A percentile compares a stretch with the other conserved stretches of the same genome.
phyloP scores from a whole-genome alignment of 1,139 yeast genomes.

The Eremothecium gossypii region DNA sequence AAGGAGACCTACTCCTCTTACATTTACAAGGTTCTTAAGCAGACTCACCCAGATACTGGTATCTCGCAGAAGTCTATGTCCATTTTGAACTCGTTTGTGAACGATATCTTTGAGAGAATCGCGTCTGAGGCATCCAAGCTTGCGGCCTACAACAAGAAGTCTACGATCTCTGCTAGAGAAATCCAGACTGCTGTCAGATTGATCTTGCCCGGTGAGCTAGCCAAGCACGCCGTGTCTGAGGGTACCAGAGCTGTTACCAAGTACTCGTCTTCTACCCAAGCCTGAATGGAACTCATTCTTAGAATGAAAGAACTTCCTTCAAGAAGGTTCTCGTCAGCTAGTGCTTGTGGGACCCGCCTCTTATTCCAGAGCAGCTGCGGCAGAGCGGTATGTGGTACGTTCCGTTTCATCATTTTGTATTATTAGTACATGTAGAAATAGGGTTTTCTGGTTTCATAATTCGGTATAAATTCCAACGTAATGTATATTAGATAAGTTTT shows the following conservation, averaged over 20 bases:
- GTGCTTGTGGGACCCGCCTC: too few species aligned
- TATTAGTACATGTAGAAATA: background rate
- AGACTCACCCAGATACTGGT: conserved; percentile 99
- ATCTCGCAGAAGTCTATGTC: conserved; percentile 99
- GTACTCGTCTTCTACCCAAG: conserved; percentile 60
- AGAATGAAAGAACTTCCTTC: too few species aligned
- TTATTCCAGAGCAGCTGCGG: too few species aligned
- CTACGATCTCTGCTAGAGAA: conserved; percentile 98
- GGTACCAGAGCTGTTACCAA: conserved; percentile 99
- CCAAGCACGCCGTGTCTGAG: conserved; percentile 98
- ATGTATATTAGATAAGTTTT: background rate
- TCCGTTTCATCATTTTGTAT: too few species aligned
- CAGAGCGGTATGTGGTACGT: too few species aligned
- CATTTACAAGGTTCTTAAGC: conserved; percentile 96
- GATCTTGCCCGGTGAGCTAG: conserved; percentile 98
- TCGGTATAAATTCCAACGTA: background rate
- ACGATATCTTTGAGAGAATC: conserved; percentile 90
- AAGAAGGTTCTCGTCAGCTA: too few species aligned
- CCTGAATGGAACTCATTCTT: conserved; percentile 10
- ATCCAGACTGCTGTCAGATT: conserved; percentile 99
- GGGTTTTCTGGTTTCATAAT: background rate
- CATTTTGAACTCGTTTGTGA: conserved; percentile 96
- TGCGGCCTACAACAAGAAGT: conserved; percentile 99
- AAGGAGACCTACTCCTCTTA: conserved; percentile 98
- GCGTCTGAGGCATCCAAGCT: conserved; percentile 98